Base-by-base conservation (phyloP, 805 yeast genomes). In the Grigorovia jiainica region DNA sequence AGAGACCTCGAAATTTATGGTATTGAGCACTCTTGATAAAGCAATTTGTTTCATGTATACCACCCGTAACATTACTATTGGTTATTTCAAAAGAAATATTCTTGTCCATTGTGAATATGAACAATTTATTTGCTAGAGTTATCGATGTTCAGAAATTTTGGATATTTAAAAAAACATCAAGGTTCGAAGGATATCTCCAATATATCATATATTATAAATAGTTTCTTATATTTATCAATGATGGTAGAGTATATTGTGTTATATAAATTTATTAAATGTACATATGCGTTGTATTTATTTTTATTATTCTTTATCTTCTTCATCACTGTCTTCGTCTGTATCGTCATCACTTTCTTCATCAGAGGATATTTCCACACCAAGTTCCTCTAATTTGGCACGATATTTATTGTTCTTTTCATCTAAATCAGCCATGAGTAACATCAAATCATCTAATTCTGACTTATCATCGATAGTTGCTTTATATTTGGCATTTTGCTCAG, bases 401-500 rank as follows among this genome's bases (percentile, higher is more conserved):
- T 84, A 79, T 47, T 68, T 68, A 24, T 69, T 65, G 43, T 76
- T 76, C 48, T 73, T 75, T 39, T 81, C 87, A 45, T 87, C 95
- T 50, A 86, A 64, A 36, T 85, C 95, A 16, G 82, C 75, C 58
- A 87, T 76, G 16, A 87, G 64, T 19, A 86, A 61, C 78, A 87
- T 73, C 52, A 87, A 60, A 47, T 85, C 95, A 51, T 87, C 95
- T 35, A 52, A 18, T 46, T 60, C 58, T 24, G 59, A 40, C 39
- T 47, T 45, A 29, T 52, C 54, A 6, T 47, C 47, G 3, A 42
- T 38, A 15, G 47, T 44, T 2, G 17, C 10, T 16, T 47, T 43
- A 35, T 39, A 41, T 17, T 50, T 44, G 16, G 42, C 21, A 34
- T 39, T 39, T 20, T 43, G 35, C 11, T 39, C 33, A 17, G 39